Conservation (phyloP, 2,329 filamentous ascomycete species). For the Clonostachys byssicola region DNA sequence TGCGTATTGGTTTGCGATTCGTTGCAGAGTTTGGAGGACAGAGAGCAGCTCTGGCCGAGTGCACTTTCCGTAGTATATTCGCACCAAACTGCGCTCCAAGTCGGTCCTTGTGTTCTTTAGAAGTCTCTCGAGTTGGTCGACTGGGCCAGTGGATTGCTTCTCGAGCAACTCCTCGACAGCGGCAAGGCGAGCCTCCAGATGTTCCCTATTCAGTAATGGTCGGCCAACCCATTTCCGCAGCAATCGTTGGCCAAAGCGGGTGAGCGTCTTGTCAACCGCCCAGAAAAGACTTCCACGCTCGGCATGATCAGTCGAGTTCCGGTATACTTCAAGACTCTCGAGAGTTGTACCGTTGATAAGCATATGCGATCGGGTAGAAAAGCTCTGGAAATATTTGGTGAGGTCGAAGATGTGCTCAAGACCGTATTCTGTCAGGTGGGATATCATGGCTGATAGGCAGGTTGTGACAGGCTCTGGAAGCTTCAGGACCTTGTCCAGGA, state of each 20-base stretch:
- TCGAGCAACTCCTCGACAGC: slow-evolving; percentile 85
- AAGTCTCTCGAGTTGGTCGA: slow-evolving; percentile 71
- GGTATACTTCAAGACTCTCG: slow-evolving; percentile 91
- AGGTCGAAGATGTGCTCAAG: slow-evolving; percentile 93
- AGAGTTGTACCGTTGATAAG: slow-evolving; percentile 91
- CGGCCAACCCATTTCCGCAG: slow-evolving; percentile 93
- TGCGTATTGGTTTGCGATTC: slow-evolving; percentile 72
- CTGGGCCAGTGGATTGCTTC: slow-evolving; percentile 58
- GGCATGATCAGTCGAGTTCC: slow-evolving; percentile 84
- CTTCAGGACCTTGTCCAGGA: slow-evolving; percentile 82
- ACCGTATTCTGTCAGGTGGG: slow-evolving; percentile 84
- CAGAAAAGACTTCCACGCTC: slow-evolving; percentile 90
- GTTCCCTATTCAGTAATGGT: slow-evolving; percentile 72
- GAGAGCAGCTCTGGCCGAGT: slow-evolving; percentile 81
- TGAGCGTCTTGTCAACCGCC: slow-evolving; percentile 90
- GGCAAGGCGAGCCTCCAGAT: slow-evolving; percentile 72
- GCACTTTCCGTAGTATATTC: slow-evolving; percentile 97
- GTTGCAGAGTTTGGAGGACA: slow-evolving; percentile 81
- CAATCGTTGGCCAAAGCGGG: slow-evolving; percentile 81
- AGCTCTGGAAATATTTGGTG: slow-evolving; percentile 95
- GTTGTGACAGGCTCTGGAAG: slow-evolving; percentile 84
- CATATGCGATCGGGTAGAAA: slow-evolving; percentile 93
- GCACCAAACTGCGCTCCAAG: slow-evolving; percentile 86
- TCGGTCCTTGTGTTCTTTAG: slow-evolving; percentile 72
- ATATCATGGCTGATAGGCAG: slow-evolving; percentile 95